A percentile compares a stretch with the other conserved stretches of the same genome.
Conservation (phyloP, 257 asterid species). For the Ajuga chamaepitys region DNA sequence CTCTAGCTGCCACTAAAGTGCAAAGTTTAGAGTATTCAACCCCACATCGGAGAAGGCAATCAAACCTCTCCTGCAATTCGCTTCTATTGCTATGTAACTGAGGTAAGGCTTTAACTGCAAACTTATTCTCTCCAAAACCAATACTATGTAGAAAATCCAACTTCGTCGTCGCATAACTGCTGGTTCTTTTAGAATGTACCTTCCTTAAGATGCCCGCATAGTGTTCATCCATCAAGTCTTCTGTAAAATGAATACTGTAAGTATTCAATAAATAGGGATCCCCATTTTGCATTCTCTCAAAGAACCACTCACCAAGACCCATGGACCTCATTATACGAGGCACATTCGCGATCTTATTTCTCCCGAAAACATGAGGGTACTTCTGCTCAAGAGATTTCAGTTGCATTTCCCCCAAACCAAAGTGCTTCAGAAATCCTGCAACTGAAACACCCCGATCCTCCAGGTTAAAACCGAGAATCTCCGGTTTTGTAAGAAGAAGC, state of each 20-base stretch:
- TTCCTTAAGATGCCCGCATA: conserved; percentile 26
- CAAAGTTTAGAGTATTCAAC: conserved; percentile 46
- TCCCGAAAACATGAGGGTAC: conserved; percentile 61
- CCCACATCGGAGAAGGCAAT: conserved; percentile 18
- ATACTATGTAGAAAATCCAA: conserved; percentile 45
- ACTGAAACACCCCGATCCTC: conserved; percentile 37
- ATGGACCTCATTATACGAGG: conserved; percentile 46
- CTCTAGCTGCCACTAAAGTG: conserved; percentile 21
- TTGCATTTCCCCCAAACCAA: conserved; percentile 31
- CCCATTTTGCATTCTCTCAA: conserved; percentile 37
- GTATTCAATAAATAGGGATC: conserved; percentile 30
- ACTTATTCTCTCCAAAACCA: conserved; percentile 53
- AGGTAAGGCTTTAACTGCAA: no score
- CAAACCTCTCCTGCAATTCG: no score
- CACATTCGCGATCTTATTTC: conserved; percentile 46
- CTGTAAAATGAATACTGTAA: conserved; percentile 17
- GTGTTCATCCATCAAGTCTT: conserved; percentile 34
- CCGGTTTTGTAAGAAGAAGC: conserved; percentile 49
- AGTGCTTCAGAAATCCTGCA: conserved; percentile 35
- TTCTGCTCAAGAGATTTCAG: conserved; percentile 28
- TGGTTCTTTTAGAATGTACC: conserved; percentile 30
- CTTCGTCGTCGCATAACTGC: conserved; percentile 19
- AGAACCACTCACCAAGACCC: conserved; percentile 64
- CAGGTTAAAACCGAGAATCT: conserved; percentile 32
- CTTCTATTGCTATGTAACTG: no score